These are phyloP conservation scores for Porphyra umbilicalis DNA, from an alignment of 31 red algal species.

Conservation along the genomic window DNA sequence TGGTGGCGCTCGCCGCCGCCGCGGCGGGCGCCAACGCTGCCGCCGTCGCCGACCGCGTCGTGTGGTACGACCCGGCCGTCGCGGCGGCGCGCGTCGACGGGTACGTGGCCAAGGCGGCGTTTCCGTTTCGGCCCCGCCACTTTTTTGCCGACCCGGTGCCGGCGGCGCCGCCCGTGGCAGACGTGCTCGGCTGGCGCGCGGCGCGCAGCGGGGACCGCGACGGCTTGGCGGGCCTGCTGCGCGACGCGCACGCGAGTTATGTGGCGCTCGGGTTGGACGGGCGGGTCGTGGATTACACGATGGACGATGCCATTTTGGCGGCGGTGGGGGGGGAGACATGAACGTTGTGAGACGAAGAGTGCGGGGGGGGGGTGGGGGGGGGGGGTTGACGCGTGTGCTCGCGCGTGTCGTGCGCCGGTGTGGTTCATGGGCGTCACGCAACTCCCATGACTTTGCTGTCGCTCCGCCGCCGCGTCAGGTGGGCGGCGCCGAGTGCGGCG, in stretches of 20 bases:
- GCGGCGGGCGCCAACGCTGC: constrained; percentile 33
- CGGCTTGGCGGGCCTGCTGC: constrained; percentile 17
- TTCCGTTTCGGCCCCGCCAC: constrained; percentile 70
- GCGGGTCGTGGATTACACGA: constrained; percentile 21
- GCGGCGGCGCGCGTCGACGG: constrained; percentile 32
- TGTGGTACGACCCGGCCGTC: constrained; percentile 42
- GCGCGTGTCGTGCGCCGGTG: too few relatives aligned
- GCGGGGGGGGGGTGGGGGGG: neutral
- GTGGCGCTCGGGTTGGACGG: constrained; percentile 32
- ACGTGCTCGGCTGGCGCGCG: constrained; percentile 40
- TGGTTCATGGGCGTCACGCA: too few relatives aligned
- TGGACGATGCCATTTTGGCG: constrained; percentile 49
- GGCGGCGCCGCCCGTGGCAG: constrained; percentile 9
- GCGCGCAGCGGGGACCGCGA: constrained; percentile 14
- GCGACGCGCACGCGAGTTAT: constrained; percentile 36
- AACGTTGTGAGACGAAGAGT: too few relatives aligned
- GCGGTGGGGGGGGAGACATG: neutral
- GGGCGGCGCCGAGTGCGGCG: too few relatives aligned
- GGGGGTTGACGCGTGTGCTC: too few relatives aligned
- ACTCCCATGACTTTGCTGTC: too few relatives aligned
- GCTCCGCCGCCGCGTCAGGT: too few relatives aligned
- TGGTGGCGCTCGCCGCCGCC: constrained; percentile 41
- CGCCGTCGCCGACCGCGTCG: constrained; percentile 12
- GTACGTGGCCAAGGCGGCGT: constrained; percentile 54
- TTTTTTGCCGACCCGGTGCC: constrained; percentile 61